Conservation (phyloP, 75 land plant genomes). For the Cunninghamia lanceolata region DNA sequence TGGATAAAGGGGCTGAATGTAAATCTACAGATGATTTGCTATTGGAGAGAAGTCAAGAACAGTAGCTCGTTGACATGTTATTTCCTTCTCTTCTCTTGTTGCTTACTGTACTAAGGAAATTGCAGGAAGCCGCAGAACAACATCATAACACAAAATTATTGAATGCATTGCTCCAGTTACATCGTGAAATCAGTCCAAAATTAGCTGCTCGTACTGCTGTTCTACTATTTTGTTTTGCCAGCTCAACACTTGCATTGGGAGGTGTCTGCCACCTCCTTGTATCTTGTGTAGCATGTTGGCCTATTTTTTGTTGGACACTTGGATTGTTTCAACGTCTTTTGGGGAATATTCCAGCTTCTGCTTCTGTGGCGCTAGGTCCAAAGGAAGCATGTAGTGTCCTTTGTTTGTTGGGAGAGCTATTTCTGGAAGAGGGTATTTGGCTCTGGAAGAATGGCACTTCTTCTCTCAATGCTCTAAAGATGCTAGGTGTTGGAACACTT, state of each 20-base stretch:
- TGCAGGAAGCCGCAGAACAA: constrained; percentile 78
- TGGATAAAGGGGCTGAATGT: constrained; percentile 85
- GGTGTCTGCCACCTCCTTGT: too few relatives aligned
- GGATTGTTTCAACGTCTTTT: constrained; percentile 67
- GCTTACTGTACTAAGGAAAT: constrained; percentile 57
- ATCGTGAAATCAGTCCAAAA: constrained; percentile 84
- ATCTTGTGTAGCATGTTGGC: too few relatives aligned
- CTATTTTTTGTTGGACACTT: constrained; percentile 91
- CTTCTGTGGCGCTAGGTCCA: constrained; percentile 70
- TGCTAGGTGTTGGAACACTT: constrained; percentile 52
- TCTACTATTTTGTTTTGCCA: constrained; percentile 49
- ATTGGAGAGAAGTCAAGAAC: constrained; percentile 76
- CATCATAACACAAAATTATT: constrained; percentile 83
- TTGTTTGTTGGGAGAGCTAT: constrained; percentile 83
- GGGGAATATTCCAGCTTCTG: constrained; percentile 50
- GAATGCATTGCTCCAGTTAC: constrained; percentile 71
- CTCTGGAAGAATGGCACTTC: constrained; percentile 70
- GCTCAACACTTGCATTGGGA: too few relatives aligned
- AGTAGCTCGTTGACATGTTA: constrained; percentile 61
- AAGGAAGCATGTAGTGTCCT: constrained; percentile 87
- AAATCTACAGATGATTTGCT: constrained; percentile 71
- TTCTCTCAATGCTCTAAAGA: constrained; percentile 52
- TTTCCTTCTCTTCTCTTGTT: constrained; percentile 73
- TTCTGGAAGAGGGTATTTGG: constrained; percentile 77
- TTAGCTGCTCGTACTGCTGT: constrained; percentile 70